Conservation (phyloP, 2,329 filamentous ascomycete species). For the Huntiella bhutanensis region DNA sequence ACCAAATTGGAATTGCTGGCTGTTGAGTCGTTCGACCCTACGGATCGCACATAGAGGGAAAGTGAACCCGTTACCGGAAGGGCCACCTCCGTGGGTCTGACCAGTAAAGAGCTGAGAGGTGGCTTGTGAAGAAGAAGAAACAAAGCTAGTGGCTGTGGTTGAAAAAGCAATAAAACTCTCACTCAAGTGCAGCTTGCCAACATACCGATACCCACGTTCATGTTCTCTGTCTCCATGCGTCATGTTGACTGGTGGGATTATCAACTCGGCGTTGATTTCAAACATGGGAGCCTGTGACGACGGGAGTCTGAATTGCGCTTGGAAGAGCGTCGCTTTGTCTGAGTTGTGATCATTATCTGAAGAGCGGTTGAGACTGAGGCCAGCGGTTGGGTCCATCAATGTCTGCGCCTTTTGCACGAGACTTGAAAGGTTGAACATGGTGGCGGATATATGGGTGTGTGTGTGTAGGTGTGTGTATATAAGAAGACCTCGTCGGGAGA, state of each 20-base stretch:
- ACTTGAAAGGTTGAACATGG: conserved; percentile 47
- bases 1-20: conserved; percentile 80
- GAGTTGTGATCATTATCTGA: conserved; percentile 61
- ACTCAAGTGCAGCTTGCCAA: conserved; percentile 80
- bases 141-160: conserved; percentile 75
- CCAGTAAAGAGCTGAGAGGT: conserved; percentile 75
- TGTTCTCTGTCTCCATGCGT: conserved; percentile 48
- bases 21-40: conserved; percentile 80
- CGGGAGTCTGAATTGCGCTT: conserved; percentile 88
- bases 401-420: conserved; percentile 93
- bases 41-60: conserved; percentile 82
- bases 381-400: conserved; percentile 72
- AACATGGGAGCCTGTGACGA: conserved; percentile 81
- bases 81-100: conserved; percentile 80
- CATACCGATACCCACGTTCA: conserved; percentile 68
- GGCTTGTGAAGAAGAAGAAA: conserved; percentile 57
- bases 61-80: conserved; percentile 88
- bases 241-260: conserved; percentile 55
- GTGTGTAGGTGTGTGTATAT: not conserved
- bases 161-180: conserved; percentile 95
- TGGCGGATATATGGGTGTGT: conserved; percentile 13
- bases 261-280: conserved; percentile 92
- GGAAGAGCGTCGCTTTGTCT: conserved; percentile 82
- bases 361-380: conserved; percentile 31
- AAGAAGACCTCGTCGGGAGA: not conserved